A percentile compares a stretch with the other conserved stretches of the same genome.
phyloP scores from a whole-genome alignment of 1,284 basidiomycete species.

The Boletus subluridellus region DNA sequence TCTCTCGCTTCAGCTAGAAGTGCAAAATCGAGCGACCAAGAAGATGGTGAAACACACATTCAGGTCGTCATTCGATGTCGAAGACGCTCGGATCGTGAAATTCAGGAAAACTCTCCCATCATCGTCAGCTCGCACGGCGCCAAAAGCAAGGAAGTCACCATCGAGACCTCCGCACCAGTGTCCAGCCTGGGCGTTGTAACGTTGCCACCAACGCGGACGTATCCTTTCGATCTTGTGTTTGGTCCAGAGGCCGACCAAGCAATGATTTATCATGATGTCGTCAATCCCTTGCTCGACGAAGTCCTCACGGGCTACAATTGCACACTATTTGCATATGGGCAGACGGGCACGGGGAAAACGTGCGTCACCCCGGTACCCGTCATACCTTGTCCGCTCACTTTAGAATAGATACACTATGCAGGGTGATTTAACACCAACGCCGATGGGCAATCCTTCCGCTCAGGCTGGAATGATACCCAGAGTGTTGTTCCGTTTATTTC shows the following conservation, averaged over 20 bases:
- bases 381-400: slow-evolving; percentile 9
- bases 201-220: slow-evolving; percentile 71
- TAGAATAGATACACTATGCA: slow-evolving; percentile 85
- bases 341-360: slow-evolving; percentile 99
- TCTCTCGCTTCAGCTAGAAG: slow-evolving; percentile 24
- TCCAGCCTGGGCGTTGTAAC: slow-evolving; percentile 66
- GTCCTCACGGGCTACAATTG: slow-evolving; percentile 96
- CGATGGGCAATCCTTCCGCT: slow-evolving; percentile 82
- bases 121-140: slow-evolving; percentile 76
- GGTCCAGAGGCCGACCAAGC: slow-evolving; percentile 97
- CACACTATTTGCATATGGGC: slow-evolving; percentile 97
- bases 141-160: slow-evolving; percentile 69
- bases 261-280: slow-evolving; percentile 92
- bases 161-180: slow-evolving; percentile 68
- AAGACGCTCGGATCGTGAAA: slow-evolving; percentile 76
- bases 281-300: slow-evolving; percentile 88
- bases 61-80: slow-evolving; percentile 90
- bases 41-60: slow-evolving; percentile 70
- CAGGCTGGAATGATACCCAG: slow-evolving; percentile 98
- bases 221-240: slow-evolving; percentile 91
- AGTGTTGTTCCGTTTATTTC: slow-evolving; percentile 89
- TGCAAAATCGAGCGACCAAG: slow-evolving; percentile 28
- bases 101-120: slow-evolving; percentile 75
- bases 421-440: slow-evolving; percentile 79
- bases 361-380: slow-evolving; percentile 44